phyloP scores from a whole-genome alignment of 805 yeast species.

The Wickerhamiella parazyma region DNA sequence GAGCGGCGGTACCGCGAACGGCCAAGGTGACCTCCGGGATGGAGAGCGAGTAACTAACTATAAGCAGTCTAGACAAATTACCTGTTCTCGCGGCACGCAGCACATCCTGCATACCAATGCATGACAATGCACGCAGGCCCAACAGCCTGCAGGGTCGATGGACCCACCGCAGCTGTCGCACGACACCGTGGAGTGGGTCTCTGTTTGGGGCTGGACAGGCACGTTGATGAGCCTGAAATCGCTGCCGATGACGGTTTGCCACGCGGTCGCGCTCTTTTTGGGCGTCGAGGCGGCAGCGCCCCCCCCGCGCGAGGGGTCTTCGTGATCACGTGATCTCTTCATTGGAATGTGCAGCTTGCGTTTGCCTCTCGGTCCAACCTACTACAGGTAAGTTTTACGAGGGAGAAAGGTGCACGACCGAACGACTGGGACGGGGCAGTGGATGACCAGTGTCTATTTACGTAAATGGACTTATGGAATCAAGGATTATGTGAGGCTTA shows the following conservation, averaged over 20 bases:
- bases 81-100: slow-evolving; percentile 13
- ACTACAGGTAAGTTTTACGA: slow-evolving; percentile 9
- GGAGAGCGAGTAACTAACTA: neutral
- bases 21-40: slow-evolving; percentile 1
- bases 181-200: neutral
- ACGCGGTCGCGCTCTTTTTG: neutral
- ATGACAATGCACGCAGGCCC: slow-evolving; percentile 12
- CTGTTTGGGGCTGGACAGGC: neutral
- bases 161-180: slow-evolving; percentile 7
- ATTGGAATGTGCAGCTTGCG: slow-evolving; percentile 3
- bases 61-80: slow-evolving; percentile 15
- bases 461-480: slow-evolving; percentile 9
- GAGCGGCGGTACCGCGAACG: neutral
- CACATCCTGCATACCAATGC: slow-evolving; percentile 14
- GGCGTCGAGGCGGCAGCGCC: slow-evolving; percentile 3
- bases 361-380: slow-evolving; percentile 1
- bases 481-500: slow-evolving; percentile 12
- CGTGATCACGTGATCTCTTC: slow-evolving; percentile 11
- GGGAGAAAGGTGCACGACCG: neutral
- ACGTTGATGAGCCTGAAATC: slow-evolving; percentile 2
- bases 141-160: slow-evolving; percentile 11
- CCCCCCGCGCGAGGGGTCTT: neutral
- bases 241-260: slow-evolving; percentile 3
- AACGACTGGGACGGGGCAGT: neutral
- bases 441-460: slow-evolving; percentile 3